Evolutionary conservation across 805 yeast genomes (phyloP), one percentile per base, ranked within the genome.

Genomic region (Saccharomyces eubayanus): DNA sequence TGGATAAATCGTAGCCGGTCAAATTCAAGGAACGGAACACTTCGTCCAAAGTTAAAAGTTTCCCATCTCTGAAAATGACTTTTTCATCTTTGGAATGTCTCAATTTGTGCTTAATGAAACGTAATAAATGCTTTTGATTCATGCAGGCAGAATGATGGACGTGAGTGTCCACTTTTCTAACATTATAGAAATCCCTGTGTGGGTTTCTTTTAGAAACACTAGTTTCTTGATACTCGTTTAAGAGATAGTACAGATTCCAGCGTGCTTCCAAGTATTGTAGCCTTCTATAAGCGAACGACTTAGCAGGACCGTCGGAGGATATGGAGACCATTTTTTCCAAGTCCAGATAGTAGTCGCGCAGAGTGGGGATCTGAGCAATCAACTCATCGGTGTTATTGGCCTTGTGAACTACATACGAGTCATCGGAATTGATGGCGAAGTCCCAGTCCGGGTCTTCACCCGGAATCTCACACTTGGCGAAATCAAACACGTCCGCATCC

Each of bases 131-230:
- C 72, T 94, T 94, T 73, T 94, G 99, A 66, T 95, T 95, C 98
- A 95, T 95, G 71, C 97, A 91, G 10, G 99, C 99, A 9, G 97
- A 88, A 69, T 95, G 99, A 69, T 94, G 99, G 62, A 94, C 96
- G 77, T 94, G 99, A 20, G 98, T 94, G 51, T 74, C 77, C 36
- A 75, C 71, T 57, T 75, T 75, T 57, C 78, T 64, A 14, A 70
- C 74, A 52, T 74, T 74, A 53, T 74, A 74, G 48, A 74, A 74
- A 62, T 74, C 99, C 70, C 99, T 83, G 69, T 94, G 99, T 4
- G 98, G 98, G 60, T 91, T 91, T 56, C 83, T 81, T 71, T 94
- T 94, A 9, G 96, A 85, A 58, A 88, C 94, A 16, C 91, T 83
- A 20, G 85, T 86, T 69, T 94, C 99, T 65, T 89, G 94, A 67